Evolutionary conservation across 352 stramenopile genomes (phyloP).

Genomic region (Globisporangium emineosum): DNA sequence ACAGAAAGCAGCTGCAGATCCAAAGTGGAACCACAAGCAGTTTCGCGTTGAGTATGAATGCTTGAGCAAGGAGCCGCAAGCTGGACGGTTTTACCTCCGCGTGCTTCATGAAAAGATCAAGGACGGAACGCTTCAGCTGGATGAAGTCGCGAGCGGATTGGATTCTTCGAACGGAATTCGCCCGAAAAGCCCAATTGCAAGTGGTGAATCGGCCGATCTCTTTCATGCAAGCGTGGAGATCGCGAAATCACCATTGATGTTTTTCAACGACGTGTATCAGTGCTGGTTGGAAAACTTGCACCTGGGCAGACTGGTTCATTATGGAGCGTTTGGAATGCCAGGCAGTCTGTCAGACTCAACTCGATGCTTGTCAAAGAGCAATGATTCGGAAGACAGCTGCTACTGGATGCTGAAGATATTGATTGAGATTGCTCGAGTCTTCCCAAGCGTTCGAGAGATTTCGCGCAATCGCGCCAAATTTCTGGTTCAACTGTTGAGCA

Average conservation of each 20-base stretch:
- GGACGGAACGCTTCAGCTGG: constrained; percentile 62
- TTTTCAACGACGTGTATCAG: constrained; percentile 82
- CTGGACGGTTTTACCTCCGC: constrained; percentile 65
- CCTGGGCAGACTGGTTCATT: constrained; percentile 35
- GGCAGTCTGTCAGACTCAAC: constrained; percentile 22
- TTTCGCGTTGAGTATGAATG: constrained; percentile 66
- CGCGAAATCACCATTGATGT: constrained; percentile 46
- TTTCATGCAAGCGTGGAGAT: constrained; percentile 72
- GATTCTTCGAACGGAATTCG: constrained; percentile 35
- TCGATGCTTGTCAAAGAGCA: constrained; percentile 1
- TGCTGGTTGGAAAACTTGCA: constrained; percentile 78
- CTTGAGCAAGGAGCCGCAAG: constrained; percentile 58
- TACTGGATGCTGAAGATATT: constrained; percentile 68
- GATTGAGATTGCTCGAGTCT: constrained; percentile 59
- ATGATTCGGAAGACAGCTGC: constrained; percentile 39
- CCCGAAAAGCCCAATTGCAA: constrained; percentile 33
- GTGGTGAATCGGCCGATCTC: constrained; percentile 30
- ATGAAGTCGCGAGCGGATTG: constrained; percentile 44
- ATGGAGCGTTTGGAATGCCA: constrained; percentile 29
- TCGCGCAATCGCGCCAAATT: constrained; percentile 47
- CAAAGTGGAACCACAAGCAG: constrained; percentile 68
- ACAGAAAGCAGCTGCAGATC: constrained; percentile 20
- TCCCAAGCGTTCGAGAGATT: constrained; percentile 46
- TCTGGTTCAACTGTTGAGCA: constrained; percentile 44
- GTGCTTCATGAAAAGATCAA: constrained; percentile 67